phyloP scores from a whole-genome alignment of 495 filamentous ascomycete species.

The Penicillium macrosclerotiorum region DNA sequence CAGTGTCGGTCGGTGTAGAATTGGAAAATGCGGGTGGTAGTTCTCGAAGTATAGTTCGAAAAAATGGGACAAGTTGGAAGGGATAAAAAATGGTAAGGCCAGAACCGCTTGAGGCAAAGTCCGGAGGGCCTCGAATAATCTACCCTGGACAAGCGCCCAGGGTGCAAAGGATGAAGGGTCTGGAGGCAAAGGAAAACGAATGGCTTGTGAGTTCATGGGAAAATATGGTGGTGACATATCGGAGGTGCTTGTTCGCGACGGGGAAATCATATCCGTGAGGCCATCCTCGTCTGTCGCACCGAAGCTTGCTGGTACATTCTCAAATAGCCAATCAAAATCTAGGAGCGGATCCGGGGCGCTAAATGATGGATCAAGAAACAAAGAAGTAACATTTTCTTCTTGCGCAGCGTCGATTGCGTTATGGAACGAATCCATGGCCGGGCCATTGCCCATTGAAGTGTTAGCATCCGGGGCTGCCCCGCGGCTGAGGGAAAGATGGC shows the following conservation, averaged over 20 bases:
- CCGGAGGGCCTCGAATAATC: too few relatives aligned
- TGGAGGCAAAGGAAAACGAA: constrained; percentile 1
- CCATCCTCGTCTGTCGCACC: neutral
- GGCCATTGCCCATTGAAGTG: too few relatives aligned
- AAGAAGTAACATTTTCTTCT: constrained; percentile 10
- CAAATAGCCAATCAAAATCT: constrained; percentile 18
- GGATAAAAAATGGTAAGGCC: too few relatives aligned
- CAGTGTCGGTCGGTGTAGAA: too few relatives aligned
- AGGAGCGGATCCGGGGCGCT: constrained; percentile 10
- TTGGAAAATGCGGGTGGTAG: too few relatives aligned
- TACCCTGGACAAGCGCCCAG: too few relatives aligned
- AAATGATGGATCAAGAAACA: constrained; percentile 13
- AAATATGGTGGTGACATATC: constrained; percentile 12
- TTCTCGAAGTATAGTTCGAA: too few relatives aligned
- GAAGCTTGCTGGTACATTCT: constrained; percentile 9
- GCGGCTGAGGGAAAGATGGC: neutral
- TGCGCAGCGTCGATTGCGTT: constrained; percentile 11
- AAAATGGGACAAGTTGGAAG: too few relatives aligned
- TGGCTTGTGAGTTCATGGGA: neutral
- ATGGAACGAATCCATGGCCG: neutral
- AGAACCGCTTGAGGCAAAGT: too few relatives aligned
- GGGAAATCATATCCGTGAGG: constrained; percentile 3
- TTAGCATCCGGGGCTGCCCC: too few relatives aligned
- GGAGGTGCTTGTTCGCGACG: neutral
- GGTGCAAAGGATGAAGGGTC: neutral